Evolutionary conservation across 2,329 filamentous ascomycete genomes (phyloP).

Genomic region (Monilinia fructigena): DNA sequence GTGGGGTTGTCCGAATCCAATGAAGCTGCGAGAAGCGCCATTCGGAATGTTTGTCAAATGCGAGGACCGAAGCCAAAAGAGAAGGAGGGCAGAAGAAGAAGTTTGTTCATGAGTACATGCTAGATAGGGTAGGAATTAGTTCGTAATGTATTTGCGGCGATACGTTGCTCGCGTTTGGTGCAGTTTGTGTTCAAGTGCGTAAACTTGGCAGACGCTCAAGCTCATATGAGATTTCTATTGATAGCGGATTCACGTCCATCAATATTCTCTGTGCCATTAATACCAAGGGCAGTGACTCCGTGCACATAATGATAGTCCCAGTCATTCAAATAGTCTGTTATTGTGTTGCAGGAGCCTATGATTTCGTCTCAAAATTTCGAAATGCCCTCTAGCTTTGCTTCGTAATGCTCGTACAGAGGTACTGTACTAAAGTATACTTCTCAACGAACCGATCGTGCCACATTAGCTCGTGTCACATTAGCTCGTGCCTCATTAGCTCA

Average conservation of each 20-base stretch:
- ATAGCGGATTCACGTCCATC: background rate
- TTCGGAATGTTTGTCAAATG: slow-evolving; percentile 14
- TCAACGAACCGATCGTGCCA: background rate
- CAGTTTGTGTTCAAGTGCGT: background rate
- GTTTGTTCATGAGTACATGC: background rate
- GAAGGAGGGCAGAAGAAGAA: background rate
- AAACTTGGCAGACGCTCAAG: background rate
- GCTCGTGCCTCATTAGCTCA: no score
- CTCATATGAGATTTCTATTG: background rate
- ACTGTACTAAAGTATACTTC: background rate
- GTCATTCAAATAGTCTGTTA: background rate
- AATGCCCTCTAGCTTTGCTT: background rate
- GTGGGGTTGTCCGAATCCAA: slow-evolving; percentile 19
- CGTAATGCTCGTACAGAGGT: background rate
- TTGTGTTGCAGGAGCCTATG: background rate
- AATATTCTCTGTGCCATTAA: background rate
- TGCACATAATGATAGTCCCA: background rate
- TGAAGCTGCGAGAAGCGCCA: background rate
- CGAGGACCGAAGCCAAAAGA: slow-evolving; percentile 18
- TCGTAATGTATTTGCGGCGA: background rate
- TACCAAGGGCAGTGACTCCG: background rate
- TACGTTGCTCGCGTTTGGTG: background rate
- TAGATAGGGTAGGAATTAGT: no score
- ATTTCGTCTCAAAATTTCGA: background rate
- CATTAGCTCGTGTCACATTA: no score